phyloP scores from a whole-genome alignment of 352 stramenopile genomes.

The Thraustochytrium sp. region DNA sequence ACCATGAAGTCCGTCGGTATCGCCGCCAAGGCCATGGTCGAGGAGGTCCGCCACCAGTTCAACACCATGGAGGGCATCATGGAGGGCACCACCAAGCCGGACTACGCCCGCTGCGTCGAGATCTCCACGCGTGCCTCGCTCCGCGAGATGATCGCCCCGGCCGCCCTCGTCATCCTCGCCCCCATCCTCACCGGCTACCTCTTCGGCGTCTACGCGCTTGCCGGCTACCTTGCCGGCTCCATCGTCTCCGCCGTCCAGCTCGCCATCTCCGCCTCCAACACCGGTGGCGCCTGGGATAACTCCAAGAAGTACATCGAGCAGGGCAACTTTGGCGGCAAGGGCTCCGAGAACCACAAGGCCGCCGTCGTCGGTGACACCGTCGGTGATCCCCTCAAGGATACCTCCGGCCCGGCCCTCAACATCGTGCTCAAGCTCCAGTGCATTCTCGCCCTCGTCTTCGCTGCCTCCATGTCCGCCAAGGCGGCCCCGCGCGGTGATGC shows the following conservation, averaged over 20 bases:
- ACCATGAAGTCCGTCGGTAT: constrained; percentile 99
- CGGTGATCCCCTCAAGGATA: constrained; percentile 99
- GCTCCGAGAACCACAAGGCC: constrained; percentile 96
- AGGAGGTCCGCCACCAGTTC: constrained; percentile 99
- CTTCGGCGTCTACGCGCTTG: constrained; percentile 94
- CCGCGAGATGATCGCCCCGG: constrained; percentile 97
- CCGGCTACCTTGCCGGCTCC: constrained; percentile 89
- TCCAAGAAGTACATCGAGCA: constrained; percentile 99
- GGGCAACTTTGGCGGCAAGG: constrained; percentile 77
- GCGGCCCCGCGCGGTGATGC: not conserved
- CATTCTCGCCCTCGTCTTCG: constrained; percentile 98
- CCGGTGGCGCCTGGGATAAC: constrained; percentile 98
- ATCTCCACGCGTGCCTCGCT: constrained; percentile 98
- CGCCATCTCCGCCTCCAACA: constrained; percentile 98
- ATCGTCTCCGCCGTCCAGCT: constrained; percentile 94
- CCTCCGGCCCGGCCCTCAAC: constrained; percentile 96
- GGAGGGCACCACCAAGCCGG: constrained; percentile 60
- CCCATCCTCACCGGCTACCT: constrained; percentile 95
- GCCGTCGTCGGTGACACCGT: constrained; percentile 96
- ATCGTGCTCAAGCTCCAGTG: constrained; percentile 99
- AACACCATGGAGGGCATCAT: constrained; percentile 83
- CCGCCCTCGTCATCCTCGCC: constrained; percentile 95
- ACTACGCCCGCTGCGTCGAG: constrained; percentile 92
- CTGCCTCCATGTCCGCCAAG: constrained; percentile 79
- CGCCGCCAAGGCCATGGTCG: constrained; percentile 97